Percentiles rank a stretch among this genome's conserved stretches.
These are phyloP conservation scores for Wickerhamomyces mucosus DNA, from an alignment of 805 yeast genomes.

Conservation along the genomic window DNA sequence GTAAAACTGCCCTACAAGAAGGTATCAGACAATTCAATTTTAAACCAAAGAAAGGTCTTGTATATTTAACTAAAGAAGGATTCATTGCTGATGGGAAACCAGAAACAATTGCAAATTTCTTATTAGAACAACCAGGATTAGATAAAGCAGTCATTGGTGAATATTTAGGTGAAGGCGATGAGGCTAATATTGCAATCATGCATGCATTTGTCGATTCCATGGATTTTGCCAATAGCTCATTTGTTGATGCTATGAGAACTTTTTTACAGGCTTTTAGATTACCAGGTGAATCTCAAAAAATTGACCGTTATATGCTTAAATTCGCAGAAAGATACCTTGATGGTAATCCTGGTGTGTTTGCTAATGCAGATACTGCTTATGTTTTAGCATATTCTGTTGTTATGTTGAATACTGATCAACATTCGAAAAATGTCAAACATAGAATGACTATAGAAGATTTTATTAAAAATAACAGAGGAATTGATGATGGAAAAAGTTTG, in stretches of 20 bases:
- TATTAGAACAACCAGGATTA: slow-evolving; percentile 64
- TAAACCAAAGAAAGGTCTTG: slow-evolving; percentile 76
- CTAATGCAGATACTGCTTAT: slow-evolving; percentile 91
- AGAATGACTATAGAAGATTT: slow-evolving; percentile 88
- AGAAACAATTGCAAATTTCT: slow-evolving; percentile 60
- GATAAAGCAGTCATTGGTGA: slow-evolving; percentile 86
- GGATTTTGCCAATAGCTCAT: slow-evolving; percentile 59
- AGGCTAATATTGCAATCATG: slow-evolving; percentile 71
- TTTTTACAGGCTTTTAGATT: slow-evolving; percentile 84
- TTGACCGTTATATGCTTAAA: slow-evolving; percentile 92
- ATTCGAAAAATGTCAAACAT: slow-evolving; percentile 75
- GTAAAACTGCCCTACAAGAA: slow-evolving; percentile 73
- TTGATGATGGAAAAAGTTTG: slow-evolving; percentile 82
- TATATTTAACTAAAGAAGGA: slow-evolving; percentile 47
- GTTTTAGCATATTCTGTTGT: slow-evolving; percentile 87
- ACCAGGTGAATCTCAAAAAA: slow-evolving; percentile 98
- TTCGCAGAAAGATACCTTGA: slow-evolving; percentile 88
- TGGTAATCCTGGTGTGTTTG: slow-evolving; percentile 81
- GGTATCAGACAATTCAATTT: slow-evolving; percentile 74
- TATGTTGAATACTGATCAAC: slow-evolving; percentile 90
- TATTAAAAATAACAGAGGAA: slow-evolving; percentile 78
- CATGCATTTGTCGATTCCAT: slow-evolving; percentile 86
- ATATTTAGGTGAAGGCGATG: slow-evolving; percentile 82
- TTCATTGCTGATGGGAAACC: slow-evolving; percentile 59
- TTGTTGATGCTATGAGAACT: slow-evolving; percentile 78